phyloP scores from a whole-genome alignment of 106 monocot genomes.

The Phalaenopsis aphrodite region DNA sequence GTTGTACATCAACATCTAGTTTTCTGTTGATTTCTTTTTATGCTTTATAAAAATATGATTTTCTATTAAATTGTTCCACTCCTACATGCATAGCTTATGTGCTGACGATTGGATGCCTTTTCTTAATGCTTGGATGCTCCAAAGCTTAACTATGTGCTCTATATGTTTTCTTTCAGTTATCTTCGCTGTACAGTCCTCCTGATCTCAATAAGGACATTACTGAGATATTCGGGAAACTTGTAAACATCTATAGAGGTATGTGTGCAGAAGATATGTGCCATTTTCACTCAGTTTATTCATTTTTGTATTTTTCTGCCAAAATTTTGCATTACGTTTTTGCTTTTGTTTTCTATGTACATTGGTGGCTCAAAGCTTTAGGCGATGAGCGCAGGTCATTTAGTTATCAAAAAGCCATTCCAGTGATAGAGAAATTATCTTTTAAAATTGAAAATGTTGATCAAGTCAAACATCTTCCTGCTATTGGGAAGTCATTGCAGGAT shows the following conservation, averaged over 20 bases:
- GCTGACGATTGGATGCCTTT: not conserved
- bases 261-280: not conserved
- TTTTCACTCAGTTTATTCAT: not conserved
- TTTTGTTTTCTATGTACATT: constrained; percentile 6
- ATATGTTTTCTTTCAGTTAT: constrained; percentile 22
- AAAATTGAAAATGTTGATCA: constrained; percentile 79
- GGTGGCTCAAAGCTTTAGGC: constrained; percentile 56
- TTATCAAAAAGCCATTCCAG: constrained; percentile 93
- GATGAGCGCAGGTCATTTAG: constrained; percentile 95
- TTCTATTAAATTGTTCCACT: not conserved
- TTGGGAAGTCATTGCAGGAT: constrained; percentile 86
- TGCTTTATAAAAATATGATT: not conserved
- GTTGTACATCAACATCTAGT: not conserved
- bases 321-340: not conserved
- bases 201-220: constrained; percentile 78
- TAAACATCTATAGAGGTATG: constrained; percentile 84
- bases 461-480: constrained; percentile 85
- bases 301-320: not conserved
- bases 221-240: constrained; percentile 86
- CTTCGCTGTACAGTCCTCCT: constrained; percentile 63
- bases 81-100: not conserved
- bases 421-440: constrained; percentile 87
- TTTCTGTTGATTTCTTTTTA: not conserved
- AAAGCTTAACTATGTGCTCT: not conserved
- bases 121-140: not conserved